Evolutionary conservation across 176 grass and related monocot species (phyloP).

Genomic region (Canna indica): DNA sequence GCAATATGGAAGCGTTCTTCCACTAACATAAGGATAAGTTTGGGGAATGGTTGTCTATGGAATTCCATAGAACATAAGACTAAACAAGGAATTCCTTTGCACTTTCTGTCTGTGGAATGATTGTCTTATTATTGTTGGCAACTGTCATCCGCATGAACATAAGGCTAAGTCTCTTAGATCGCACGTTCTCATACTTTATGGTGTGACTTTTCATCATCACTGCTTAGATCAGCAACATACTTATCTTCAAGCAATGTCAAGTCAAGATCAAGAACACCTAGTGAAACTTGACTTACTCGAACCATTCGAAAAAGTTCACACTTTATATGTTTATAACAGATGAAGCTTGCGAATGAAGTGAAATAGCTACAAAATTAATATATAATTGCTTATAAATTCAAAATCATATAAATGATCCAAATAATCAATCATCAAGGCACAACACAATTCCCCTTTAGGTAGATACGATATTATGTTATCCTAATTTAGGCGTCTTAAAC

Average conservation of each 20-base stretch:
- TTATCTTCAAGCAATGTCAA: constrained; percentile 4
- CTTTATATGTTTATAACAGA: constrained; percentile 18
- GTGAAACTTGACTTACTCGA: constrained; percentile 26
- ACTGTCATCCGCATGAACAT: constrained; percentile 17
- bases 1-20: constrained; percentile 15
- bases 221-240: neutral
- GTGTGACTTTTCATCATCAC: neutral
- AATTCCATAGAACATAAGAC: too few relatives aligned
- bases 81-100: constrained; percentile 9
- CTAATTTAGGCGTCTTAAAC: neutral
- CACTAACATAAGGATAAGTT: constrained; percentile 20
- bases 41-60: too few relatives aligned
- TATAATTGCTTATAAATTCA: neutral
- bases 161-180: constrained; percentile 11
- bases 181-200: constrained; percentile 8
- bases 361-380: constrained; percentile 1
- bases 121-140: constrained; percentile 23
- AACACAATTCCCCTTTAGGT: constrained; percentile 6
- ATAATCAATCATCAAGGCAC: neutral
- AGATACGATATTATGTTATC: constrained; percentile 4
- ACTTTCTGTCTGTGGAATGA: constrained; percentile 23
- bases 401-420: neutral
- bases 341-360: constrained; percentile 17
- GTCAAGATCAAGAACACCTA: constrained; percentile 22
- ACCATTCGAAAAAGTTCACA: constrained; percentile 26